Conservation (phyloP, 805 yeast genomes). For the Metschnikowia lachancei region DNA sequence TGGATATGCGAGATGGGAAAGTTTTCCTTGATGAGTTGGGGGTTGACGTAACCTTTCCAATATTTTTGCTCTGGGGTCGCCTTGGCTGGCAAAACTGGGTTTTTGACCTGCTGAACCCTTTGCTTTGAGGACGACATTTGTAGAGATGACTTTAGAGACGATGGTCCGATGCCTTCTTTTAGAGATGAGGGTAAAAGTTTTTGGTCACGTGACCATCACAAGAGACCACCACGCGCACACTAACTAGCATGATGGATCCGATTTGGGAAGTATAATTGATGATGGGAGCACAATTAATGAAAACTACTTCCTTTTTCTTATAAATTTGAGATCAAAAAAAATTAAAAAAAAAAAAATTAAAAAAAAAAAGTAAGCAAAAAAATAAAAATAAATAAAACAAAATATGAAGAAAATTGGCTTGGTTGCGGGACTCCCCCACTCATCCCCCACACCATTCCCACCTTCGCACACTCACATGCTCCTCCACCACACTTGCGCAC, state of each 20-base stretch:
- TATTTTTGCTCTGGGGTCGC: constrained; percentile 91
- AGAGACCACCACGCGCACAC: no score
- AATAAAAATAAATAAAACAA: no score
- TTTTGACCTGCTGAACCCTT: constrained; percentile 61
- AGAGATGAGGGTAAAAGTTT: constrained; percentile 9
- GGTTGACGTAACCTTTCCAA: constrained; percentile 83
- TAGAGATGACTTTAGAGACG: neutral
- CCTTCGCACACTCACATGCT: constrained; percentile 1
- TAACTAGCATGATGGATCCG: no score
- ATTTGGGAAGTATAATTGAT: no score
- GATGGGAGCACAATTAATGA: no score
- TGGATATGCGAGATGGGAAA: constrained; percentile 85
- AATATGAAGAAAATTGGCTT: neutral
- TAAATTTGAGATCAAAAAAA: no score
- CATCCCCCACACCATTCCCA: neutral
- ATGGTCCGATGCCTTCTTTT: constrained; percentile 4
- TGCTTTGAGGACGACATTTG: constrained; percentile 72
- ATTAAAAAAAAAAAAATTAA: no score
- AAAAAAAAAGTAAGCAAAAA: no score
- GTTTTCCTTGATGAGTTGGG: constrained; percentile 90
- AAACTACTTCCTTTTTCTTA: no score
- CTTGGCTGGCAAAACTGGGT: constrained; percentile 75
- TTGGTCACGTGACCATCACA: constrained; percentile 12
- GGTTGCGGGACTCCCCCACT: neutral
- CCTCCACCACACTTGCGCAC: neutral